Percentiles rank a stretch among this genome's conserved stretches.
Evolutionary conservation across 177 flowering plant species (phyloP).

Genomic region (Vitis hybrid): DNA sequence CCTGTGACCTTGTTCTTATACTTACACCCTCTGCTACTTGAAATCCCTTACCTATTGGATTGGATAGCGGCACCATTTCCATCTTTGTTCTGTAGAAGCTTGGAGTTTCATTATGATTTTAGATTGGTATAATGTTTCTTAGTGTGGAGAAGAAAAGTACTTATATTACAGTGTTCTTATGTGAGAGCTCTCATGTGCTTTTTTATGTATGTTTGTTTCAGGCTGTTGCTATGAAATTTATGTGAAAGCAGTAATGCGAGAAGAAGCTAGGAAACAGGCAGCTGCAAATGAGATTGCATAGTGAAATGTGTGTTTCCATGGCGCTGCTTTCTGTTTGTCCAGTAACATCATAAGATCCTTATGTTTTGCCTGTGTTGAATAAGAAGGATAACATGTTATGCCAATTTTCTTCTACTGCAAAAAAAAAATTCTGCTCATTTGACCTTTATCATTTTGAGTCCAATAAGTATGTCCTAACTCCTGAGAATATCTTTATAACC

Average conservation of each 20-base stretch:
- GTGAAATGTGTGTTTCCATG: slow-evolving; percentile 8
- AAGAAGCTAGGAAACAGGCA: slow-evolving; percentile 45
- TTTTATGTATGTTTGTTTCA: slow-evolving; percentile 26
- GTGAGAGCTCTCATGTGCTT: neutral
- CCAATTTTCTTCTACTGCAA: neutral
- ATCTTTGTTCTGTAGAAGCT: no score
- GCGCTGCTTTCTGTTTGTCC: neutral
- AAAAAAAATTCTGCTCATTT: neutral
- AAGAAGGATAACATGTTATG: slow-evolving; percentile 15
- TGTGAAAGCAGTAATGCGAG: slow-evolving; percentile 50
- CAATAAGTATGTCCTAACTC: no score
- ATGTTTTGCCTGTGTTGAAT: slow-evolving; percentile 7
- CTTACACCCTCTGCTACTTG: neutral
- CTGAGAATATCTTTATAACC: no score
- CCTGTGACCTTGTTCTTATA: neutral
- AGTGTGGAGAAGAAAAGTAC: neutral
- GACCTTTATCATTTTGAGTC: no score
- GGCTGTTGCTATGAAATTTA: slow-evolving; percentile 75
- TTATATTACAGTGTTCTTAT: neutral
- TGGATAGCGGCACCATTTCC: neutral
- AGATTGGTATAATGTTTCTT: neutral
- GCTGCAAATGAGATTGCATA: slow-evolving; percentile 19
- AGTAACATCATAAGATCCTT: slow-evolving; percentile 1
- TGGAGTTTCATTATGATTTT: neutral
- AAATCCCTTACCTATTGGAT: neutral